Base-by-base conservation (phyloP, 768 basidiomycete species). In the Pulveroboletus ravenelii region DNA sequence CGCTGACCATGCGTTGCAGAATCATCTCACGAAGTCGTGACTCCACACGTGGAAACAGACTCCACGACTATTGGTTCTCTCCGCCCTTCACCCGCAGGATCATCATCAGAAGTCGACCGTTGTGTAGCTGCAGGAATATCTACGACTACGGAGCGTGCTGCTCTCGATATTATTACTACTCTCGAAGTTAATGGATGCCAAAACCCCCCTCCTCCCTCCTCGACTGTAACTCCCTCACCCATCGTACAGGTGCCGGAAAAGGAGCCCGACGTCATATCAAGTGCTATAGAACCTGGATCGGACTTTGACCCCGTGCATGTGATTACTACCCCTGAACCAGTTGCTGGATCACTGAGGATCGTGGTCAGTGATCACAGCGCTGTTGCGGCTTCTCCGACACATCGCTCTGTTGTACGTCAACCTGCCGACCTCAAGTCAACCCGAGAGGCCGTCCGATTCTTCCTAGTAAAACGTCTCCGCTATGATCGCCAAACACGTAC, bases 391-490 rank as follows among this genome's bases (percentile, higher is more conserved):
- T 42, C 58, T 31, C 23, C 55, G n/a, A 10, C 50, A 38, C 47
- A 27, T 39, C 49, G 41, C 23, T 29, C 51, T 29, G 45, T 38
- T 30, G 34, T 51, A 23, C 52, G 27, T 41, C 65, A 53, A 32
- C 50, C 63, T 34, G 12, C 32, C 41, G 52, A 62, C 27, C 46
- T 56, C 34, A 78, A 72, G 44, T 75, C 79, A 10, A 72, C 79
- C 8, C 63, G 70, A 41, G 87, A 88, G 41, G 84, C 81, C 8
- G 72, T 89, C 38, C 79, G 80, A 23, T 69, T 83, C 25, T 79
- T 83, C 13, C 74, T 86, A 25, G 78, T 80, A 70, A 77, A 80
- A 10, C 77, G 87, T 27, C 72, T 83, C 36, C 73, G 78, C 32
- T 74, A 70, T 53, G 84, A 87, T 62, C 72, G 69, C 13, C 82